phyloP scores from a whole-genome alignment of 495 filamentous ascomycete genomes.

The Aspergillus leporis region DNA sequence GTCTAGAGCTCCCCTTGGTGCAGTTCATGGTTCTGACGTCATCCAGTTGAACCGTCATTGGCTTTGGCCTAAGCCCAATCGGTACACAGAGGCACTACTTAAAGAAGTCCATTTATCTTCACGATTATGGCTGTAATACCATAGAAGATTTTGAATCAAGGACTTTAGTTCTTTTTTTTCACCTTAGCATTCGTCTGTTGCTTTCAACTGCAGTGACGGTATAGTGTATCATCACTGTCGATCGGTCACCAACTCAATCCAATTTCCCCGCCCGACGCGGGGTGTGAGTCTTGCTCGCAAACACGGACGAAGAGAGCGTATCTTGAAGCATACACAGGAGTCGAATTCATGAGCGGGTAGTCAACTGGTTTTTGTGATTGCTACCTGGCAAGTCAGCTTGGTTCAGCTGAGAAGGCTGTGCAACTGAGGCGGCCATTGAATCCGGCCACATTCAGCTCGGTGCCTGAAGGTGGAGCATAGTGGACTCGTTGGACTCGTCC shows the following conservation, averaged over 20 bases:
- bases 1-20: not conserved
- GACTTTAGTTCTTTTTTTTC: no score
- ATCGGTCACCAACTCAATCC: no score
- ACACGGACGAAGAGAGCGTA: not conserved
- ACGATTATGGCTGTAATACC: no score
- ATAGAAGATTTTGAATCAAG: no score
- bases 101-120: no score
- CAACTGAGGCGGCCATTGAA: not conserved
- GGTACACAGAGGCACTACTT: not conserved
- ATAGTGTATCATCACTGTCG: no score
- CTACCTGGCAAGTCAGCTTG: no score
- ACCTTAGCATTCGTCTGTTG: no score
- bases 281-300: not conserved
- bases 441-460: not conserved
- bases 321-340: not conserved
- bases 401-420: not conserved
- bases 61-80: not conserved
- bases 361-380: not conserved
- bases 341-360: no score
- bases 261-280: not conserved
- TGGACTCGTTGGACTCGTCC: not conserved
- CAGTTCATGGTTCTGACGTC: not conserved
- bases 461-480: not conserved
- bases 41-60: not conserved
- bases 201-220: no score